Conservation (phyloP, 768 basidiomycete genomes). For the Russula dissimulans region DNA sequence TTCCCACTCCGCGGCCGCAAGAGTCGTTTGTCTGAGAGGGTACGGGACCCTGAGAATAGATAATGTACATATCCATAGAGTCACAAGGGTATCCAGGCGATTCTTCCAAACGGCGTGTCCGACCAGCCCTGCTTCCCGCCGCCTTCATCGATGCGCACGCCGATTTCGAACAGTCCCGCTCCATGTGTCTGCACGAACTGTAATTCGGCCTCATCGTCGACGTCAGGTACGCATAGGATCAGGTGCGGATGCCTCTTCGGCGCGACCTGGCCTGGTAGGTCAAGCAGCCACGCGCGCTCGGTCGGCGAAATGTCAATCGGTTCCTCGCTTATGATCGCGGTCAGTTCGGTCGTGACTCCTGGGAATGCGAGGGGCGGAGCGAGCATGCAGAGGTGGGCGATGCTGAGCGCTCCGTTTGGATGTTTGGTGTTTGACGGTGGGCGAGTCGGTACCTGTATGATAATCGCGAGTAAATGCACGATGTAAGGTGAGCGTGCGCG, state of each 20-base stretch:
- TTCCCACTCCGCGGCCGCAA: no score
- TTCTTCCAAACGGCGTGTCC: conserved; percentile 6
- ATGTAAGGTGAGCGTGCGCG: no score
- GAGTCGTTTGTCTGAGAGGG: no score
- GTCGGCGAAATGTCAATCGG: no score
- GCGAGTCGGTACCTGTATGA: no score
- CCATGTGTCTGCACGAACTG: conserved; percentile 26
- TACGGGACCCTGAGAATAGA: no score
- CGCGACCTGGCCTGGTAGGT: no score
- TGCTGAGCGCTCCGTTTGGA: conserved; percentile 38
- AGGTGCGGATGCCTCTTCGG: no score
- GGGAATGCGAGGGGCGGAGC: conserved; percentile 26
- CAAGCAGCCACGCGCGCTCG: no score
- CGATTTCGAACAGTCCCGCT: conserved; percentile 23
- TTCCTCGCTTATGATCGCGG: no score
- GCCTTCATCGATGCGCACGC: conserved; percentile 28
- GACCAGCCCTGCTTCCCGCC: conserved; percentile 24
- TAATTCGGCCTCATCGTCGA: conserved; percentile 28
- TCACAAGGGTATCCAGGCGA: conserved; percentile 28
- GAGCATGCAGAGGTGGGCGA: conserved; percentile 43
- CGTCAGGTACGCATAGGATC: conserved; percentile 26
- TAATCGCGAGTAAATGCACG: no score
- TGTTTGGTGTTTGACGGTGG: conserved; percentile 20
- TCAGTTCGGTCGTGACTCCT: conserved; percentile 19
- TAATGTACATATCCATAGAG: no score